Percentiles rank a stretch among this genome's conserved stretches.
Evolutionary conservation across 495 filamentous ascomycete genomes (phyloP).

Genomic region (Thermothielavioides terrestris): DNA sequence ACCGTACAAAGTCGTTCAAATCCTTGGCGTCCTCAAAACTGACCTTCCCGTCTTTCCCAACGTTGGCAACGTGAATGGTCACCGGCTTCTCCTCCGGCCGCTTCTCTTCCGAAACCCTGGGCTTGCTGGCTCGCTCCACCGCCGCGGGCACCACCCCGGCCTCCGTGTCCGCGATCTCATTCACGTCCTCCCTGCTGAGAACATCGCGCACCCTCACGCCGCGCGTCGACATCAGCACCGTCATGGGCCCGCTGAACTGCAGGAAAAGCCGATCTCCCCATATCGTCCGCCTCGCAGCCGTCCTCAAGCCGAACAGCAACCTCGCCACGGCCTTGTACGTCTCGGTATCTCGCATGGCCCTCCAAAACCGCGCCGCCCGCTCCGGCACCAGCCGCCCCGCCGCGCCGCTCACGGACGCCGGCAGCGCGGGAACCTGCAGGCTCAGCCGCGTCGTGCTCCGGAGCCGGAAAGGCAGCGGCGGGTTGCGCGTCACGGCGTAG

Average conservation of each 20-base stretch:
- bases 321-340: conserved; percentile 59
- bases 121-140: conserved; percentile 36
- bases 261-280: conserved; percentile 92
- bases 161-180: conserved; percentile 74
- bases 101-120: conserved; percentile 27
- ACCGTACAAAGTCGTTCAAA: conserved; percentile 44
- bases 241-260: conserved; percentile 77
- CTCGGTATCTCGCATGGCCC: conserved; percentile 54
- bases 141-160: conserved; percentile 46
- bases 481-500: conserved; percentile 65
- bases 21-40: conserved; percentile 53
- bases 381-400: conserved; percentile 27
- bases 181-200: conserved; percentile 64
- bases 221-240: conserved; percentile 76
- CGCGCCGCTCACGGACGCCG: conserved; percentile 45
- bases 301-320: conserved; percentile 56
- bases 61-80: conserved; percentile 47
- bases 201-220: conserved; percentile 67
- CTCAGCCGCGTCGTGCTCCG: conserved; percentile 63
- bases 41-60: conserved; percentile 60
- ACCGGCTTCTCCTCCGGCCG: conserved; percentile 26
- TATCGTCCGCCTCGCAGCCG: conserved; percentile 68
- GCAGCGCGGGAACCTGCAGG: conserved; percentile 66
- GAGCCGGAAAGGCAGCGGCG: conserved; percentile 76
- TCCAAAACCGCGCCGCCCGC: conserved; percentile 56